Evolutionary conservation across 208 protist species (phyloP).

Genomic region (Balamuthia mandrillaris): DNA sequence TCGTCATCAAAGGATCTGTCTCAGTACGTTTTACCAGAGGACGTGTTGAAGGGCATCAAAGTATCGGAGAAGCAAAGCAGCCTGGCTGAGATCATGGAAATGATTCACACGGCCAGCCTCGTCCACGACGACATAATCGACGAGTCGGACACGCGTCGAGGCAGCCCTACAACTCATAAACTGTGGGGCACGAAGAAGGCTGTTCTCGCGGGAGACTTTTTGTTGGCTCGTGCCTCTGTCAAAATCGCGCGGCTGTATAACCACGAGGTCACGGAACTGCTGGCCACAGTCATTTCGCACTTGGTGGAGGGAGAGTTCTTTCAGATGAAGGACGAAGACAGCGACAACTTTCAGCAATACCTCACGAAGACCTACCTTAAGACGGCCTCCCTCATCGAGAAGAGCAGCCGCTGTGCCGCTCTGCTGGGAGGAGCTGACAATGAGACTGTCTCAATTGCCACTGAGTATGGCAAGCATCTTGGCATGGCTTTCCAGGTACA

Average conservation of each 20-base stretch:
- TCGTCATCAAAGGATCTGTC: no score
- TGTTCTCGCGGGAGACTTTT: slow-evolving; percentile 88
- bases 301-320: slow-evolving; percentile 88
- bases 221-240: slow-evolving; percentile 76
- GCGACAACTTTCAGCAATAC: slow-evolving; percentile 67
- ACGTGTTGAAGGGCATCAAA: not conserved
- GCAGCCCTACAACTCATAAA: slow-evolving; percentile 74
- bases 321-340: slow-evolving; percentile 77
- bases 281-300: slow-evolving; percentile 86
- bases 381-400: slow-evolving; percentile 87
- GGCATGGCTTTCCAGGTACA: slow-evolving; percentile 85
- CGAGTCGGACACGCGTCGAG: slow-evolving; percentile 82
- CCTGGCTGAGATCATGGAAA: slow-evolving; percentile 88
- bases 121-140: slow-evolving; percentile 95
- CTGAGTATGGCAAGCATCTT: slow-evolving; percentile 83
- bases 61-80: slow-evolving; percentile 37
- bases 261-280: slow-evolving; percentile 81
- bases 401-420: slow-evolving; percentile 82
- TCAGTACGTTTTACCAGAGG: no score
- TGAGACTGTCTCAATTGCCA: slow-evolving; percentile 30
- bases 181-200: slow-evolving; percentile 83
- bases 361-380: slow-evolving; percentile 88
- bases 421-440: slow-evolving; percentile 73
- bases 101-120: slow-evolving; percentile 91
- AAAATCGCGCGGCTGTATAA: slow-evolving; percentile 31